Evolutionary conservation across 371 early-diverging fungal species (phyloP).

Genomic region (Actinomortierella wolfii): DNA sequence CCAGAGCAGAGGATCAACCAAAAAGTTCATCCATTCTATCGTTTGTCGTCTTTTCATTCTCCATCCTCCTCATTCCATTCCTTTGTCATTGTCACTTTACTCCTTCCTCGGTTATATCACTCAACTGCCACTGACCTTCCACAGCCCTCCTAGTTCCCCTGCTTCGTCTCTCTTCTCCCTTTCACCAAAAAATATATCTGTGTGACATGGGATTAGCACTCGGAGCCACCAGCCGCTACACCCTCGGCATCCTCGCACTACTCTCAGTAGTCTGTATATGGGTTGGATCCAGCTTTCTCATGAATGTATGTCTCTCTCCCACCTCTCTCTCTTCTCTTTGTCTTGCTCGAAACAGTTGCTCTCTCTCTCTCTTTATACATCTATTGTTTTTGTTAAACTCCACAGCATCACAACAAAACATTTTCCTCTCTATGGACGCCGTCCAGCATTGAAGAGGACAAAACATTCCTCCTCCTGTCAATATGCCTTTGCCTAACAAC

Average conservation of each 20-base stretch:
- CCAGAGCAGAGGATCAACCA: no score
- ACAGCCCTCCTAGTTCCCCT: neutral
- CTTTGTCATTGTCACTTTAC: neutral
- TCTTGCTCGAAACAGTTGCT: no score
- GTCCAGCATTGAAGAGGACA: no score
- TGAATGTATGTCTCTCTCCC: conserved; percentile 58
- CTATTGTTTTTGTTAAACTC: neutral
- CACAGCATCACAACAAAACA: no score
- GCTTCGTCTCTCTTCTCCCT: neutral
- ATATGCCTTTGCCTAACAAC: no score
- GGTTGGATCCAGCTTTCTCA: conserved; percentile 84
- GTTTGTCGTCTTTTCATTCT: neutral
- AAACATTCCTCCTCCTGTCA: no score
- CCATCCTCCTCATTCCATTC: neutral
- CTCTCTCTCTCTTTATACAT: neutral
- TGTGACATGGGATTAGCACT: conserved; percentile 33
- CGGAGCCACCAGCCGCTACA: conserved; percentile 44
- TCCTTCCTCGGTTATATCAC: neutral
- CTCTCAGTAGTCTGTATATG: conserved; percentile 79
- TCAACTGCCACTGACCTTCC: no score
- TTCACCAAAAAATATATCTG: neutral
- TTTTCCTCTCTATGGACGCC: no score
- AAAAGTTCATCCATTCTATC: no score
- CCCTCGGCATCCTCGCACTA: conserved; percentile 65
- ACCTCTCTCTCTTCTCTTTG: neutral